These are phyloP conservation scores for Paracamarosporium sp. DNA, from an alignment of 2,329 filamentous ascomycete species.

Conservation along the genomic window DNA sequence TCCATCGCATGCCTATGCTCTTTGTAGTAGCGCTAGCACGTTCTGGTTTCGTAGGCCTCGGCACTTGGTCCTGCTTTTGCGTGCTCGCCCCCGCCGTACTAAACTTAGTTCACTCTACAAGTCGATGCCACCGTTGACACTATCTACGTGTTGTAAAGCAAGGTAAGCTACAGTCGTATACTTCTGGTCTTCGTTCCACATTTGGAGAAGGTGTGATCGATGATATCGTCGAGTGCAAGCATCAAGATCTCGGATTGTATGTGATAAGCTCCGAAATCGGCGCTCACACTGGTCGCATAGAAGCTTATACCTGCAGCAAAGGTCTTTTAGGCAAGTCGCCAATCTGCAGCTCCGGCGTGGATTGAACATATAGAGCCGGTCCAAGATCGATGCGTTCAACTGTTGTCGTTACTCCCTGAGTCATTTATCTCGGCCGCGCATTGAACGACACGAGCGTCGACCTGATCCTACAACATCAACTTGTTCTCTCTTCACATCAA, in stretches of 20 bases:
- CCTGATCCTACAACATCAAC: not conserved
- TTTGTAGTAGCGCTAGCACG: not conserved
- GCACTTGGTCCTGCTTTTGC: not conserved
- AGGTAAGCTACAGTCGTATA: not conserved
- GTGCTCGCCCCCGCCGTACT: not conserved
- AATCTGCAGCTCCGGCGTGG: not conserved
- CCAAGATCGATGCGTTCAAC: not conserved
- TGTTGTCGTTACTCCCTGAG: not conserved
- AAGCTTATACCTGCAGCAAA: not conserved
- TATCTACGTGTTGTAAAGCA: not conserved
- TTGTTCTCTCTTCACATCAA: not conserved
- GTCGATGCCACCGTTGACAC: not conserved
- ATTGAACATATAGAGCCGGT: not conserved
- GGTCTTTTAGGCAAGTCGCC: not conserved
- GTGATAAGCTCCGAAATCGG: constrained; percentile 2
- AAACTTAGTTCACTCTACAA: not conserved
- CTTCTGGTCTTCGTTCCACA: not conserved
- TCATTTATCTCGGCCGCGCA: constrained; percentile 3
- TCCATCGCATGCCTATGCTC: too few relatives aligned
- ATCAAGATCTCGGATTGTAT: not conserved
- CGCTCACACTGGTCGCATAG: not conserved
- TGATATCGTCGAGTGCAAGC: not conserved
- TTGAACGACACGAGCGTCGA: not conserved
- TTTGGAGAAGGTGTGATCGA: not conserved
- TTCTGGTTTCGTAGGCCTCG: not conserved